A percentile compares a stretch with the other conserved stretches of the same genome.
phyloP scores from a whole-genome alignment of 2,329 filamentous ascomycete species.

The Ascochyta fabae region DNA sequence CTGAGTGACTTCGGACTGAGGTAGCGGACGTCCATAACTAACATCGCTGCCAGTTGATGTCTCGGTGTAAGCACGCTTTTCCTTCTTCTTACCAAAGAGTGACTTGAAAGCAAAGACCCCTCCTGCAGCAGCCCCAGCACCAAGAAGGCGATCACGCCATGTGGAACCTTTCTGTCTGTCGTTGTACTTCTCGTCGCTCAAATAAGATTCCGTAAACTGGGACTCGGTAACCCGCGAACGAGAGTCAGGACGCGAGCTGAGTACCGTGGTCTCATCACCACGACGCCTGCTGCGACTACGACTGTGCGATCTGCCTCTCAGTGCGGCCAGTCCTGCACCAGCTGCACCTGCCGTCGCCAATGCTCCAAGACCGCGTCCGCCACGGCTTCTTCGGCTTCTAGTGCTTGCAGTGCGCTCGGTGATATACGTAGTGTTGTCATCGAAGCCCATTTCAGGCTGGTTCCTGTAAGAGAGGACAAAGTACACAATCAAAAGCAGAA shows the following conservation, averaged over 20 bases:
- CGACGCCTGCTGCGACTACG: constrained; percentile 43
- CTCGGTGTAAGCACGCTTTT: constrained; percentile 49
- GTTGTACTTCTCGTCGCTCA: constrained; percentile 54
- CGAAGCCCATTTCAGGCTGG: constrained; percentile 61
- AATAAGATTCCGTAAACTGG: constrained; percentile 43
- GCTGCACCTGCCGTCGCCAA: constrained; percentile 63
- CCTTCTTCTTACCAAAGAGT: constrained; percentile 63
- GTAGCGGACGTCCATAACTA: constrained; percentile 60
- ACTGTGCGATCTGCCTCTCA: constrained; percentile 54
- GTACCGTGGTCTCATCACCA: constrained; percentile 36
- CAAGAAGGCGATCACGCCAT: constrained; percentile 56
- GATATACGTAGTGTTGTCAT: constrained; percentile 65
- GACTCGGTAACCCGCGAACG: constrained; percentile 35
- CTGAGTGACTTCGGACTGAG: constrained; percentile 55
- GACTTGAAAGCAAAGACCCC: constrained; percentile 57
- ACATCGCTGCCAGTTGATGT: constrained; percentile 56
- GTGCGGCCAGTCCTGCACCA: constrained; percentile 63
- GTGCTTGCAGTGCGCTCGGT: constrained; percentile 59
- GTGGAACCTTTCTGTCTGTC: constrained; percentile 39
- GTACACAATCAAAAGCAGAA: constrained; percentile 74
- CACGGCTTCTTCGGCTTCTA: constrained; percentile 39
- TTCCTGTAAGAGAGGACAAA: constrained; percentile 80
- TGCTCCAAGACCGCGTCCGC: constrained; percentile 51
- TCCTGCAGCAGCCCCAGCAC: constrained; percentile 51
- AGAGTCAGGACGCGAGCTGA: constrained; percentile 45